These are phyloP conservation scores for Alternaria gansuensis DNA, from an alignment of 2,329 filamentous ascomycete genomes.

Conservation along the genomic window DNA sequence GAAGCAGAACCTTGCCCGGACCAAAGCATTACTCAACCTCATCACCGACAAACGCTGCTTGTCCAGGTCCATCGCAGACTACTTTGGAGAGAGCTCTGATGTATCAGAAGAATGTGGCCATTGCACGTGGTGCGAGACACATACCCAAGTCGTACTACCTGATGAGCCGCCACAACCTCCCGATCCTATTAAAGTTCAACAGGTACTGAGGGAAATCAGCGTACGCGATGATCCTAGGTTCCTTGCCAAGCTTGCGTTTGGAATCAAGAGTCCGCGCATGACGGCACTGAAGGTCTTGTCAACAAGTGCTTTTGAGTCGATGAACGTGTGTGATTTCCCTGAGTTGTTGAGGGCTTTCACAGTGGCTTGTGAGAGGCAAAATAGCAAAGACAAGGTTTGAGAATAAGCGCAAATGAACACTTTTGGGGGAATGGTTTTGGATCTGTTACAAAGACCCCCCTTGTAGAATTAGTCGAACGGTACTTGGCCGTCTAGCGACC, in stretches of 20 bases:
- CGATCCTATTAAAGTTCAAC: constrained; percentile 54
- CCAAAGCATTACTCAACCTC: constrained; percentile 62
- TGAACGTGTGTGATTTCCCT: constrained; percentile 64
- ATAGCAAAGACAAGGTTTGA: neutral
- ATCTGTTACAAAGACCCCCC: neutral
- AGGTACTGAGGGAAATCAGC: constrained; percentile 56
- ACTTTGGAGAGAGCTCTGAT: constrained; percentile 65
- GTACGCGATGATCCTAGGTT: constrained; percentile 67
- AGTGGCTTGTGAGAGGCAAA: constrained; percentile 19
- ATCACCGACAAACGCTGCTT: constrained; percentile 64
- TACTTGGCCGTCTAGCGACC: fast-evolving
- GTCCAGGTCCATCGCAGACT: constrained; percentile 61
- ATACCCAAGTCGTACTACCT: constrained; percentile 50
- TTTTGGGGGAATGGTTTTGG: neutral
- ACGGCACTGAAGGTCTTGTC: constrained; percentile 60
- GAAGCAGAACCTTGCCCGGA: constrained; percentile 62
- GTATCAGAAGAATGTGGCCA: constrained; percentile 62
- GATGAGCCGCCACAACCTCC: constrained; percentile 53
- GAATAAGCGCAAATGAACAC: neutral
- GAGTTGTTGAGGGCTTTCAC: constrained; percentile 42
- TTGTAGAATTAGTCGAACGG: neutral
- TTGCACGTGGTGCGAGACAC: constrained; percentile 60
- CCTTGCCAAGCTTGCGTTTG: constrained; percentile 68
- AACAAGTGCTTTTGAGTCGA: constrained; percentile 60
- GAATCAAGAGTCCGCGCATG: constrained; percentile 67